Conservation (phyloP, 2,329 filamentous ascomycete species). For the Aspergillus aculeatinus region DNA sequence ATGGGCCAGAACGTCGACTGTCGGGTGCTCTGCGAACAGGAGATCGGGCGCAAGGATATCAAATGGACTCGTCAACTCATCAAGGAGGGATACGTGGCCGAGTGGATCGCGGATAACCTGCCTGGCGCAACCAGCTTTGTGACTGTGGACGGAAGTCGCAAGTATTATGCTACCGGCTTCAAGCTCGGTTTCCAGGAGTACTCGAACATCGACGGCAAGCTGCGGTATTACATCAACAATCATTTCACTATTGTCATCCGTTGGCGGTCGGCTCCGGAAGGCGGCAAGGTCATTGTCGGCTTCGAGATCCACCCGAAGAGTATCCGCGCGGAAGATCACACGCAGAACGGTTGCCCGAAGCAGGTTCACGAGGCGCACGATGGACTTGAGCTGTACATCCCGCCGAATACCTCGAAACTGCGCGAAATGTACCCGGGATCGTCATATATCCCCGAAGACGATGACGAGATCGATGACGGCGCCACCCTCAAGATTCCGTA, state of each 20-base stretch:
- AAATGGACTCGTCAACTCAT: slow-evolving; percentile 70
- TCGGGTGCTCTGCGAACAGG: slow-evolving; percentile 68
- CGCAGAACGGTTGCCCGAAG: slow-evolving; percentile 65
- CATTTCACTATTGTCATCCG: slow-evolving; percentile 83
- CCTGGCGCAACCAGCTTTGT: slow-evolving; percentile 87
- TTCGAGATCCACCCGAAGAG: slow-evolving; percentile 92
- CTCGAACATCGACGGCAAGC: slow-evolving; percentile 58
- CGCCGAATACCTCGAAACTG: slow-evolving; percentile 60
- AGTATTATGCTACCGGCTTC: slow-evolving; percentile 88
- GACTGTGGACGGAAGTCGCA: slow-evolving; percentile 76
- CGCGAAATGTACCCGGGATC: slow-evolving; percentile 58
- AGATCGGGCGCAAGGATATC: slow-evolving; percentile 64
- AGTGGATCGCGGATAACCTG: slow-evolving; percentile 92
- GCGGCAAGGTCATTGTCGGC: slow-evolving; percentile 77
- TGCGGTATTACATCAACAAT: slow-evolving; percentile 77
- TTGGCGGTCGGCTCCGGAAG: slow-evolving; percentile 68
- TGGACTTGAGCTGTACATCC: slow-evolving; percentile 67
- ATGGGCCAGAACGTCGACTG: slow-evolving; percentile 76
- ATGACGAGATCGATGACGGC: slow-evolving; percentile 61
- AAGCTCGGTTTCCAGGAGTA: slow-evolving; percentile 78
- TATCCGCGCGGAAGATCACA: slow-evolving; percentile 62
- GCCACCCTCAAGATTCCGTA: slow-evolving; percentile 73
- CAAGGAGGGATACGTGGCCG: slow-evolving; percentile 76
- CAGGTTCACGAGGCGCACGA: slow-evolving; percentile 63
- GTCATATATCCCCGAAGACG: slow-evolving; percentile 59